Evolutionary conservation across 2,329 filamentous ascomycete genomes (phyloP).

Genomic region (Claviceps purpurea): DNA sequence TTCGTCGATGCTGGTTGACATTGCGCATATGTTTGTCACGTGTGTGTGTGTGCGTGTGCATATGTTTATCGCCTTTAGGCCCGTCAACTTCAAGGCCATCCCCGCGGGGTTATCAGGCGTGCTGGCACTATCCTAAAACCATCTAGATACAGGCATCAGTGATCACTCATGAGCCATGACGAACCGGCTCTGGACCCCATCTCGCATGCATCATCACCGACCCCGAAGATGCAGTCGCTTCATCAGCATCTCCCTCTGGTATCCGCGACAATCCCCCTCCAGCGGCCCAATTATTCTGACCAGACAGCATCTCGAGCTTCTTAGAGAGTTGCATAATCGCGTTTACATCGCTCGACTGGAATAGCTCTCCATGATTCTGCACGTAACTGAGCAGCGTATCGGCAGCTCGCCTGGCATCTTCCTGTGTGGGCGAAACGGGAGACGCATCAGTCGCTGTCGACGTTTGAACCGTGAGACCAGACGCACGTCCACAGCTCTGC

Average conservation of each 20-base stretch:
- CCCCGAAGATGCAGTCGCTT: constrained; percentile 24
- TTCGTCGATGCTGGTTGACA: too few species aligned
- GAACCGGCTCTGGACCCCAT: constrained; percentile 7
- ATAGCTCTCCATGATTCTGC: constrained; percentile 48
- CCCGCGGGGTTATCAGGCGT: too few species aligned
- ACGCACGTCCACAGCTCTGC: constrained; percentile 21
- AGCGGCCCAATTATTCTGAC: constrained; percentile 18
- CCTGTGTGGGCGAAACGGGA: constrained; percentile 59
- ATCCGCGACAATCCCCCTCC: constrained; percentile 41
- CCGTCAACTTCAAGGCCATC: too few species aligned
- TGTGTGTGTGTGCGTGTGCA: too few species aligned
- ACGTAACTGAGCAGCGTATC: constrained; percentile 75
- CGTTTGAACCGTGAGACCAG: constrained; percentile 18
- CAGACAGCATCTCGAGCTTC: constrained; percentile 61
- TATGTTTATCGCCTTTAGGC: too few species aligned
- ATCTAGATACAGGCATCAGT: too few species aligned
- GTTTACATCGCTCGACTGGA: constrained; percentile 65
- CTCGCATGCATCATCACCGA: constrained; percentile 17
- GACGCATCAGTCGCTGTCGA: constrained; percentile 34
- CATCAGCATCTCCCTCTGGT: constrained; percentile 38
- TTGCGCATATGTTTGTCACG: too few species aligned
- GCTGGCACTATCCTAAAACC: too few species aligned
- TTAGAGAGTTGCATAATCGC: constrained; percentile 73
- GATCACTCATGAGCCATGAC: too few species aligned
- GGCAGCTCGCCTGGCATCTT: constrained; percentile 72